phyloP scores from a whole-genome alignment of 1,139 yeast species.

The Geotrichum citri-aurantii region DNA sequence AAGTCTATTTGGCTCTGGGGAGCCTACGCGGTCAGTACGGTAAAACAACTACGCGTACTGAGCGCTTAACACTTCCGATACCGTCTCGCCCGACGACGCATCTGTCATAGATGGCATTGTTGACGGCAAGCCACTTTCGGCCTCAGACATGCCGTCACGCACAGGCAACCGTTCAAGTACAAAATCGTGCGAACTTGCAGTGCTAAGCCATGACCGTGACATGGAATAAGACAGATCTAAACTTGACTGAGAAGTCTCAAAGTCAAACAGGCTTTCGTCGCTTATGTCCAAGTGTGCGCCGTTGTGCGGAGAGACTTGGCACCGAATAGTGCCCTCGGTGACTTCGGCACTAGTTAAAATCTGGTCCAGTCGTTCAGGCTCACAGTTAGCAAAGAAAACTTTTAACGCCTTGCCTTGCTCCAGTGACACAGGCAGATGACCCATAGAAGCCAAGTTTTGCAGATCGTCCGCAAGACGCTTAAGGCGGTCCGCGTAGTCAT shows the following conservation, averaged over 20 bases:
- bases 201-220: background rate
- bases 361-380: slow-evolving; percentile 29
- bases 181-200: background rate
- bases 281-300: background rate
- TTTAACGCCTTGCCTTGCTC: slow-evolving; percentile 30
- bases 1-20: background rate
- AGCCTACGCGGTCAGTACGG: background rate
- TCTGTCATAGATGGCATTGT: slow-evolving; percentile 11
- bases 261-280: background rate
- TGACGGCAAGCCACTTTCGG: background rate
- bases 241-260: background rate
- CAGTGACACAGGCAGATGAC: slow-evolving; percentile 36
- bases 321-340: slow-evolving; percentile 28
- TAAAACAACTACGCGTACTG: background rate
- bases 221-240: background rate
- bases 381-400: slow-evolving; percentile 37
- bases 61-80: slow-evolving; percentile 4
- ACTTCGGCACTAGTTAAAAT: slow-evolving; percentile 34
- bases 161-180: background rate
- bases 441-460: slow-evolving; percentile 30
- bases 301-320: background rate
- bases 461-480: slow-evolving; percentile 29
- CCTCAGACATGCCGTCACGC: background rate
- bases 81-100: slow-evolving; percentile 7
- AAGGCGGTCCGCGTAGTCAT: slow-evolving; percentile 25